Evolutionary conservation across 2,329 filamentous ascomycete species (phyloP), one percentile per base, ranked within the genome.

Genomic region (Pyricularia grisea): DNA sequence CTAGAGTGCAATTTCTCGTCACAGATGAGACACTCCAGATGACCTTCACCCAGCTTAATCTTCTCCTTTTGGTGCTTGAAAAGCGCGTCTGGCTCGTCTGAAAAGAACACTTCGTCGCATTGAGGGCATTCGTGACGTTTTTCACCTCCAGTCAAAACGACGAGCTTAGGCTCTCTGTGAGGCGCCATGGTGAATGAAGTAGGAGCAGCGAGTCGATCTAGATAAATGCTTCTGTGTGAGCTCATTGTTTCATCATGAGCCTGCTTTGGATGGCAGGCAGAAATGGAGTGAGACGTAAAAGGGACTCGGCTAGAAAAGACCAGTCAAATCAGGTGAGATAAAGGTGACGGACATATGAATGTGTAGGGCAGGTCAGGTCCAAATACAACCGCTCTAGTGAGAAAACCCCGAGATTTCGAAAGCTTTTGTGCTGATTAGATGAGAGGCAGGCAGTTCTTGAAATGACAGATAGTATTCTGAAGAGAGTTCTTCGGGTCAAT

Each of bases 1-100:
- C 75, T 71, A 0, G 77, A 78, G 25, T 74, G 72, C 70, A 82
- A 82, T 33, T 78, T 74, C 10, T 74, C 70, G 28, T 76, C 74
- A 74, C 81, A 83, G 69, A 76, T 61, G 70, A 76, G 23, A 80
- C 66, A 67, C 17, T 27, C 17, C 75, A 68, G 80, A 78, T 20
- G 73, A 20, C n/a, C 58, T 30, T 68, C 65, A n/a, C 68, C 69
- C 0, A 71, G 27, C 6, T 73, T 72, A 4, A 73, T 70, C 71
- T 77, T 76, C 25, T 74, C 72, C 25, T 70, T 70, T 66, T 78
- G 79, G 71, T 76, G 74, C 58, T 71, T 68, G 7, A 73, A 64
- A 6, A 76, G 70, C 4, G 69, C 74, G 6, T 73, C 72, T 6
- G 23, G 27, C 4, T 58, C 28, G 66, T 50, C 23, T 17, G 66